Conservation (phyloP, 225 moss, liverwort and hornwort species). For the Bryum argenteum region DNA sequence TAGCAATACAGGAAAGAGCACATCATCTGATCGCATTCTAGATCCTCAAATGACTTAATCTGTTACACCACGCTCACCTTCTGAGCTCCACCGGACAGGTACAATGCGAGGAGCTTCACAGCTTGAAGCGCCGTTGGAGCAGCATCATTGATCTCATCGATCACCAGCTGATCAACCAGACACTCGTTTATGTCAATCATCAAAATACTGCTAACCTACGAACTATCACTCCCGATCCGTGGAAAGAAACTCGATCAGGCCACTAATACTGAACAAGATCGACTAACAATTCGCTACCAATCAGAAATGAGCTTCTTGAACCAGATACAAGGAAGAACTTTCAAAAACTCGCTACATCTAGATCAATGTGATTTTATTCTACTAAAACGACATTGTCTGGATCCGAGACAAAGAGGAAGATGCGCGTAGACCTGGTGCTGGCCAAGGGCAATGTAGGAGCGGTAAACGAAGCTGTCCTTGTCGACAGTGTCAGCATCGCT, state of each 20-base stretch:
- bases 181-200: conserved; percentile 10
- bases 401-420: background rate
- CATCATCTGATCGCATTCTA: background rate
- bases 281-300: background rate
- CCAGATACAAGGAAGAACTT: background rate
- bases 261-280: background rate
- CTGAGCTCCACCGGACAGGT: conserved; percentile 71
- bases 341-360: background rate
- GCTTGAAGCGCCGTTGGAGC: conserved; percentile 85
- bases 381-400: background rate
- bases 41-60: background rate
- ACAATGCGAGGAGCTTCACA: conserved; percentile 83
- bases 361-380: background rate
- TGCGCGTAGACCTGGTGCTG: conserved; percentile 69
- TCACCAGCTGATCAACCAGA: conserved; percentile 67
- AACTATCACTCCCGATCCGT: conserved; percentile 9
- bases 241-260: background rate
- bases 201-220: conserved; percentile 1
- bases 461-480: conserved; percentile 80
- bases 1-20: background rate
- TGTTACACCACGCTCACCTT: conserved; percentile 49
- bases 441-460: conserved; percentile 91
- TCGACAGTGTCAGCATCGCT: conserved; percentile 67
- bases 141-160: conserved; percentile 78
- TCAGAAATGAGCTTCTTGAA: background rate